These are phyloP conservation scores for Berberis vulgaris DNA, from an alignment of 164 flowering plant species.

Conservation along the genomic window DNA sequence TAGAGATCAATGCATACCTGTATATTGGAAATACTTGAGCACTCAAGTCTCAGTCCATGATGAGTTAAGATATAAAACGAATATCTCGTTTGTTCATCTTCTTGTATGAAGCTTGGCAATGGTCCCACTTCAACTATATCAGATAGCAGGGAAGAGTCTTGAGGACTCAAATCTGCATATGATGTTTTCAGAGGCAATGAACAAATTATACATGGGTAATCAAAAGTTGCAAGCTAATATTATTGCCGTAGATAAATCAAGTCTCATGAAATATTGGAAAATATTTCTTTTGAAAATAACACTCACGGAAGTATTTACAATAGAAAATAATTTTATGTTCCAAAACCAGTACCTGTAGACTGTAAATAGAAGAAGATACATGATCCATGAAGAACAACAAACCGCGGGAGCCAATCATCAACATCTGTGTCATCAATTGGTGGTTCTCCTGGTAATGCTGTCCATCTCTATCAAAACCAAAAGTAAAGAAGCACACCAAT, in stretches of 20 bases:
- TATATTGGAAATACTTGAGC: constrained; percentile 58
- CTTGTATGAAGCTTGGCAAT: constrained; percentile 52
- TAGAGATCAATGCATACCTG: constrained; percentile 45
- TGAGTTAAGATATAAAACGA: constrained; percentile 65
- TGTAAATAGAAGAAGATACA: constrained; percentile 71
- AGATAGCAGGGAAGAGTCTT: constrained; percentile 71
- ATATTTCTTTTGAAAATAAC: too few relatives aligned
- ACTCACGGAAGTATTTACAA: too few relatives aligned
- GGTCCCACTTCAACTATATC: constrained; percentile 72
- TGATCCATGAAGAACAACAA: constrained; percentile 84
- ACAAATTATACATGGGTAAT: not conserved
- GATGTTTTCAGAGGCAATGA: constrained; percentile 1
- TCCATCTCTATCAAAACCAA: constrained; percentile 60
- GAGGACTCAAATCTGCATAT: constrained; percentile 82
- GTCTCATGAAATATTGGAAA: too few relatives aligned
- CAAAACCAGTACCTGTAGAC: constrained; percentile 49
- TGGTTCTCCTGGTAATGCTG: constrained; percentile 84
- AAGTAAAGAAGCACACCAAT: not conserved
- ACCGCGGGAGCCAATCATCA: constrained; percentile 97
- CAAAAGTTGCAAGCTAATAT: not conserved
- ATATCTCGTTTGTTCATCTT: constrained; percentile 47
- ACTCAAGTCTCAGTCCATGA: constrained; percentile 78
- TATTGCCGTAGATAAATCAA: too few relatives aligned
- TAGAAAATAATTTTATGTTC: not conserved
- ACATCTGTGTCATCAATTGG: constrained; percentile 88